phyloP scores from a whole-genome alignment of 1,284 basidiomycete species.

The Cutaneotrichosporon cavernicola region DNA sequence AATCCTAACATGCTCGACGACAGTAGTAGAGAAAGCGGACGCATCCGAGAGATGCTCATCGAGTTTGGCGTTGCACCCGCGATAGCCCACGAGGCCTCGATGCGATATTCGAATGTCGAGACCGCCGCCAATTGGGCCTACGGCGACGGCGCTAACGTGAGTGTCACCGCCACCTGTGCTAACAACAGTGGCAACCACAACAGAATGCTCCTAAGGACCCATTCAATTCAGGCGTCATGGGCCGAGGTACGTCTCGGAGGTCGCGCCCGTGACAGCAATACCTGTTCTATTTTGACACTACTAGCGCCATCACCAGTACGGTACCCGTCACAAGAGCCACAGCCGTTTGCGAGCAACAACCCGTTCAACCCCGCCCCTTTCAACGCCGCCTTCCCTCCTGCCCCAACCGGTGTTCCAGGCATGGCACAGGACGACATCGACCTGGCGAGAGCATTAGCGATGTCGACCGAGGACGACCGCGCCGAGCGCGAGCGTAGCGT shows the following conservation, averaged over 20 bases:
- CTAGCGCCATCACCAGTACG: constrained; percentile 1
- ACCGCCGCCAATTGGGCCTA: constrained; percentile 50
- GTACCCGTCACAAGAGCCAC: constrained; percentile 1
- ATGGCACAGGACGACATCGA: constrained; percentile 28
- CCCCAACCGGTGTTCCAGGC: constrained; percentile 5
- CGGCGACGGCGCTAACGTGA: constrained; percentile 42
- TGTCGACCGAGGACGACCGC: constrained; percentile 22
- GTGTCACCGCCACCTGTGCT: constrained; percentile 14
- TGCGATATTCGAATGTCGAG: constrained; percentile 34
- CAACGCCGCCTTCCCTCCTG: constrained; percentile 57
- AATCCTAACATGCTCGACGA: constrained; percentile 10
- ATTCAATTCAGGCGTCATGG: constrained; percentile 4
- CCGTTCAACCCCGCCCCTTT: constrained; percentile 43
- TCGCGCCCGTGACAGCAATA: neutral
- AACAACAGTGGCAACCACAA: constrained; percentile 18
- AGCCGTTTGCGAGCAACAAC: constrained; percentile 18
- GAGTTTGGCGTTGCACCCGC: constrained; percentile 43
- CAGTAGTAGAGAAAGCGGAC: constrained; percentile 10
- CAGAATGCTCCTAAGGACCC: constrained; percentile 1
- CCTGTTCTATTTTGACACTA: constrained; percentile 5
- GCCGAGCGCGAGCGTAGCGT: constrained; percentile 38
- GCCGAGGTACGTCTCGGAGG: neutral
- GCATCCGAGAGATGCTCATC: constrained; percentile 29
- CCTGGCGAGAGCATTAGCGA: constrained; percentile 26
- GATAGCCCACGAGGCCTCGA: constrained; percentile 39